Evolutionary conservation across 1,139 yeast genomes (phyloP).

Genomic region (Pichia sp.): DNA sequence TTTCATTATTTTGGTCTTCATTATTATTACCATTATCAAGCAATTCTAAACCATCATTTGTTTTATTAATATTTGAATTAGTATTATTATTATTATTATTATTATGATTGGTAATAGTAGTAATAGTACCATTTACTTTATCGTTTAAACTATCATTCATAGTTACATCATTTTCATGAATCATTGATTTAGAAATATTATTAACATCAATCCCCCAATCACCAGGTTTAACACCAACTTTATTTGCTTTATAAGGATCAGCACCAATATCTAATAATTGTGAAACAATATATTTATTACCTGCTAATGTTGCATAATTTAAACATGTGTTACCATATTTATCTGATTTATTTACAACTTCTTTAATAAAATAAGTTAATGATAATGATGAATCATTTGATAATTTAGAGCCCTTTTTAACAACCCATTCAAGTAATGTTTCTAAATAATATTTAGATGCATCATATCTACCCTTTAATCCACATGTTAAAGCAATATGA

Average conservation of each 20-base stretch:
- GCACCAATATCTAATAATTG: constrained; percentile 83
- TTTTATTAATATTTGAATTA: too few species aligned
- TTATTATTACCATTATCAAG: background rate
- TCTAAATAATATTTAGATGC: constrained; percentile 74
- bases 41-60: too few species aligned
- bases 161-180: background rate
- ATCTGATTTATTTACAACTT: constrained; percentile 72
- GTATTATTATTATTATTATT: background rate
- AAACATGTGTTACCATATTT: constrained; percentile 83
- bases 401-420: constrained; percentile 42
- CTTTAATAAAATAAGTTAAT: constrained; percentile 56
- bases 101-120: too few species aligned
- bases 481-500: constrained; percentile 79
- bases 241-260: constrained; percentile 69
- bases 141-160: too few species aligned
- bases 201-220: constrained; percentile 62
- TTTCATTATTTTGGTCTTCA: background rate
- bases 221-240: constrained; percentile 76
- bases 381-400: constrained; percentile 36
- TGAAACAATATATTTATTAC: constrained; percentile 74
- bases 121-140: too few species aligned
- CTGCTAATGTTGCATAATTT: constrained; percentile 86
- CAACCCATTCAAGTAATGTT: constrained; percentile 76
- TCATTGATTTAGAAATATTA: constrained; percentile 11
- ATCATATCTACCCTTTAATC: constrained; percentile 60